Evolutionary conservation across 306 rosid genomes (phyloP), one percentile per base, ranked within the genome.

Genomic region (Styphnolobium japonicum): DNA sequence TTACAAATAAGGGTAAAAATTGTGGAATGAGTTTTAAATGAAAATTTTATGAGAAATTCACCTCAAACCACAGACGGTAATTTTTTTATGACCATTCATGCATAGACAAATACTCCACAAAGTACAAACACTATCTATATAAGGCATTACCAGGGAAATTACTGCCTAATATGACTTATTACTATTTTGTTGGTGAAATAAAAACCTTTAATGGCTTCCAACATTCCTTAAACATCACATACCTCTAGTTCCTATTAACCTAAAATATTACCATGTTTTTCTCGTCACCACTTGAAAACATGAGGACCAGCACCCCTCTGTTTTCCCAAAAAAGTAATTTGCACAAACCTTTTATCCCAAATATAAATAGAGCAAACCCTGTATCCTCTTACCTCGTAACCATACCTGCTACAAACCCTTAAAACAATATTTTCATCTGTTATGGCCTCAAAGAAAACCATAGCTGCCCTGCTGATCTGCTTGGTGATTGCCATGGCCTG

Each of bases 361-460:
- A 57, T 78, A 78, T 83, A 72, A 67, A 60, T 60, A 25, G 23
- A 23, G 34, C 18, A 10, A 46, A 60, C 10, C 61, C 10, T 10
- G 18, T 36, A 45, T 46, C 31, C 11, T 42, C 9, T 16, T 25
- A 22, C 11, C 43, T 9, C 42, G 61, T 7, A 5, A 39, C 46
- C 11, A 10, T 1, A 4, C 37, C 1, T 45, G 2, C 36, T 12
- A 58, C 14, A 36, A 49, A 51, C 9, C 10, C 21, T 27, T 39
- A 10, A 39, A 48, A 62, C 51, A 27, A 29, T 27, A 21, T 0
- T 33, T 52, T 51, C 12, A 52, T 70, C 21, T 0, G 42, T 37
- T 53, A 71, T 81, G 82, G 73, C 43, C 7, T 56, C 75, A 68
- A 73, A 62, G 39, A 87, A 79, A 79, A 31, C 34, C 56, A 10